These are phyloP conservation scores for Xylaria longipes DNA, from an alignment of 495 filamentous ascomycete species.

Conservation along the genomic window DNA sequence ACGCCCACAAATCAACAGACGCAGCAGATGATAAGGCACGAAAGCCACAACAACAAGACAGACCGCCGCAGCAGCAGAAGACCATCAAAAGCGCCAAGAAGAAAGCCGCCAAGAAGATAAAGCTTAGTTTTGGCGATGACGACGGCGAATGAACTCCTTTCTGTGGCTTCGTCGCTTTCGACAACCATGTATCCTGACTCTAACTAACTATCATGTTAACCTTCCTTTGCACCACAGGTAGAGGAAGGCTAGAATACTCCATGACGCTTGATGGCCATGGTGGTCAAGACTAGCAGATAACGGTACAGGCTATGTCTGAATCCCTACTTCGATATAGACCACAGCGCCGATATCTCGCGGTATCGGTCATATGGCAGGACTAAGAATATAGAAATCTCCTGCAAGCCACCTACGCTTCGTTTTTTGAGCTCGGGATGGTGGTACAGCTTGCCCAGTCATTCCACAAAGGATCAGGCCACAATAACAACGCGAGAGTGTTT, in stretches of 20 bases:
- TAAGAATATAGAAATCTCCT: background rate
- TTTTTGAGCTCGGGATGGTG: too few species aligned
- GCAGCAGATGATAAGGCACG: constrained; percentile 13
- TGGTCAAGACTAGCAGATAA: background rate
- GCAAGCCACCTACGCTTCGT: background rate
- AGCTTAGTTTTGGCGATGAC: constrained; percentile 64
- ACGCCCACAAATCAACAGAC: constrained; percentile 12
- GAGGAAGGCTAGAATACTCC: background rate
- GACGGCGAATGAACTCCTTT: constrained; percentile 29
- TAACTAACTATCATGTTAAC: background rate
- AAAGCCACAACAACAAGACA: background rate
- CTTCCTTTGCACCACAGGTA: background rate
- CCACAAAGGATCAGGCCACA: too few species aligned
- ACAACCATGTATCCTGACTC: too few species aligned
- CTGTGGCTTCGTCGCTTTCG: background rate
- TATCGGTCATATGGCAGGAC: background rate
- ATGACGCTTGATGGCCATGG: background rate
- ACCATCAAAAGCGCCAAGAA: constrained; percentile 35
- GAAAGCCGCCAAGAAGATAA: constrained; percentile 64
- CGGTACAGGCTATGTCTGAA: background rate
- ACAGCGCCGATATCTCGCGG: background rate
- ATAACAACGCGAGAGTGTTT: background rate
- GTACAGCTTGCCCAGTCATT: too few species aligned
- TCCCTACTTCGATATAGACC: background rate
- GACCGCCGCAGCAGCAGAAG: background rate